These are phyloP conservation scores for Apostasia ramifera DNA, from an alignment of 106 monocot species.

Conservation along the genomic window DNA sequence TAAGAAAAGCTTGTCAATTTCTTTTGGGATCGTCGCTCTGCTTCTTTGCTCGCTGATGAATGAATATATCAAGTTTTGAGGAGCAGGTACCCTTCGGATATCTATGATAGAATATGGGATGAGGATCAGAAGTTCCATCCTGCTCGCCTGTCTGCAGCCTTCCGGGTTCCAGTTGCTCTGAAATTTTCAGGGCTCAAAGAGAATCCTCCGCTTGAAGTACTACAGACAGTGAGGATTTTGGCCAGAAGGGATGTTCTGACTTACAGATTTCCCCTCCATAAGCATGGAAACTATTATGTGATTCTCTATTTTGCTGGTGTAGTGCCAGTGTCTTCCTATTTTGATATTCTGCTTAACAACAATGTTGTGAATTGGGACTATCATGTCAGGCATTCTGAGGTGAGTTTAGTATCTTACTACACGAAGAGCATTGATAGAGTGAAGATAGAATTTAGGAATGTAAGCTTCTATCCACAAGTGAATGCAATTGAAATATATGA, in stretches of 20 bases:
- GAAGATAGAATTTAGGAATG: constrained; percentile 24
- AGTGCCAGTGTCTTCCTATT: constrained; percentile 29
- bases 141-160: constrained; percentile 27
- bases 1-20: background rate
- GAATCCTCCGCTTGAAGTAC: constrained; percentile 30
- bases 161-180: constrained; percentile 18
- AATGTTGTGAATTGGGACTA: constrained; percentile 16
- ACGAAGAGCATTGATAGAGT: constrained; percentile 17
- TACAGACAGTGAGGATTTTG: constrained; percentile 42
- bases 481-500: constrained; percentile 52
- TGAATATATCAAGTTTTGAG: background rate
- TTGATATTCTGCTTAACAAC: constrained; percentile 36
- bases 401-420: constrained; percentile 13
- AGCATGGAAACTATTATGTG: constrained; percentile 20
- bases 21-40: background rate
- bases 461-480: constrained; percentile 46
- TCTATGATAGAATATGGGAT: constrained; percentile 45
- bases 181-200: constrained; percentile 23
- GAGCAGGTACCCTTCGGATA: constrained; percentile 36
- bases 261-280: constrained; percentile 27
- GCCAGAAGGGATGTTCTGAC: constrained; percentile 24
- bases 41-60: background rate
- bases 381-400: constrained; percentile 22
- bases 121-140: constrained; percentile 34
- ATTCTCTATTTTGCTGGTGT: constrained; percentile 46